phyloP scores from a whole-genome alignment of 495 filamentous ascomycete genomes.

The Cudoniella acicularis region DNA sequence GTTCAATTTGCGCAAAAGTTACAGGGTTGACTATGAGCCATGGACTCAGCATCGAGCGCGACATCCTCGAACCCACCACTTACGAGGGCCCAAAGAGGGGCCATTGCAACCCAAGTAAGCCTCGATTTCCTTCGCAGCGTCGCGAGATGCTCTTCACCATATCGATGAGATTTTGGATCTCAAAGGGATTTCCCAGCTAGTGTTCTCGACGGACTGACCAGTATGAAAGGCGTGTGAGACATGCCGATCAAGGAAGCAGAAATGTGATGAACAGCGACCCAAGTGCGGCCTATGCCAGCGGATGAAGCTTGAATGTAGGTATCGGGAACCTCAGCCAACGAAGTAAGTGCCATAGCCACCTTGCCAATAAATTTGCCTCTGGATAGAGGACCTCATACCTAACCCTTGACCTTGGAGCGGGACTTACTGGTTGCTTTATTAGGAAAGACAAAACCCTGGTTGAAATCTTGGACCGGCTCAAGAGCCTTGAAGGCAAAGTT shows the following conservation, averaged over 20 bases:
- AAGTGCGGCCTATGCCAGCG: conserved; percentile 60
- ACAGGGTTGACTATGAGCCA: conserved; percentile 5
- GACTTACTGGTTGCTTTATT: conserved; percentile 22
- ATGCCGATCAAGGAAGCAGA: conserved; percentile 80
- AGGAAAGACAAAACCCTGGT: conserved; percentile 61
- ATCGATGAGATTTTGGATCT: not conserved
- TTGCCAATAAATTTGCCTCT: not conserved
- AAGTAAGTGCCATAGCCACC: conserved; percentile 44
- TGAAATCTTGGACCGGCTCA: conserved; percentile 54
- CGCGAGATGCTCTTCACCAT: not conserved
- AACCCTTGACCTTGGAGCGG: not conserved
- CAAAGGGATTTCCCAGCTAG: not conserved
- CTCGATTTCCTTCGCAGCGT: conserved; percentile 2
- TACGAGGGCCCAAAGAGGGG: conserved; percentile 2
- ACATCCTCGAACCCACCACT: not conserved
- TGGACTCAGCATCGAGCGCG: conserved; percentile 13
- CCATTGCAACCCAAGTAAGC: conserved; percentile 14
- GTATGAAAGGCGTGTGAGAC: conserved; percentile 72
- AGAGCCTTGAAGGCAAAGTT: conserved; percentile 40
- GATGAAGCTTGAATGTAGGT: conserved; percentile 53
- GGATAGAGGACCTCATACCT: not conserved
- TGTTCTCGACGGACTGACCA: not conserved
- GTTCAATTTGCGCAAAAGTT: not conserved
- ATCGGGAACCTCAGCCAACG: conserved; percentile 58
- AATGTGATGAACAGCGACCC: conserved; percentile 84